phyloP scores from a whole-genome alignment of 371 early-diverging fungal species.

The Fennellomyces sp. region DNA sequence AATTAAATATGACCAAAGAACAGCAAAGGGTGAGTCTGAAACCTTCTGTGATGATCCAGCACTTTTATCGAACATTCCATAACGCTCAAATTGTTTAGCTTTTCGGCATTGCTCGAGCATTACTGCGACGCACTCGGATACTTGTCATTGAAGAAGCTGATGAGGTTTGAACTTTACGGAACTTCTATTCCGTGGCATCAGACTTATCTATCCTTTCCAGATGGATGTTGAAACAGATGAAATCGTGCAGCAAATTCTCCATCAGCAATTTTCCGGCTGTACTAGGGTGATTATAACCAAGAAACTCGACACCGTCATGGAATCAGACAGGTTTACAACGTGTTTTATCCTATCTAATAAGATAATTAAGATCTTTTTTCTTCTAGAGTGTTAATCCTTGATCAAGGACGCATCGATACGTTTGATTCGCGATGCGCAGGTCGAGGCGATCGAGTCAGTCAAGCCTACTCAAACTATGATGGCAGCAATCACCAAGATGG shows the following conservation, averaged over 20 bases:
- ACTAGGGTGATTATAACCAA: conserved; percentile 95
- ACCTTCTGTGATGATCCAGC: background rate
- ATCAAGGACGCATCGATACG: background rate
- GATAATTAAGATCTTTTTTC: background rate
- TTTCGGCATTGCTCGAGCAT: conserved; percentile 84
- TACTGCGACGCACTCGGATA: conserved; percentile 72
- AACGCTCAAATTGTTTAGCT: too few species aligned
- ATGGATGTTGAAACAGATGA: conserved; percentile 83
- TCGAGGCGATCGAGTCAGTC: too few species aligned
- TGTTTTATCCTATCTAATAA: background rate
- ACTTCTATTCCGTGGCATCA: too few species aligned
- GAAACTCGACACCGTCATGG: conserved; percentile 87
- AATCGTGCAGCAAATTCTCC: conserved; percentile 87
- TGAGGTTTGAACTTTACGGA: conserved; percentile 42
- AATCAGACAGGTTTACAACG: conserved; percentile 56
- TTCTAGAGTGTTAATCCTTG: background rate
- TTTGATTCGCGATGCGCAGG: background rate
- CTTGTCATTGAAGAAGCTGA: conserved; percentile 93
- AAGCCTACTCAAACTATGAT: too few species aligned
- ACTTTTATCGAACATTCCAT: background rate
- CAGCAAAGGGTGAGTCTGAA: conserved; percentile 61
- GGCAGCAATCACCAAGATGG: too few species aligned
- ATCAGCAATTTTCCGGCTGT: conserved; percentile 78
- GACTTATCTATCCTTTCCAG: conserved; percentile 9
- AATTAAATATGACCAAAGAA: conserved; percentile 86